Conservation (phyloP, 495 filamentous ascomycete species). For the Mycothermus thermophilus region DNA sequence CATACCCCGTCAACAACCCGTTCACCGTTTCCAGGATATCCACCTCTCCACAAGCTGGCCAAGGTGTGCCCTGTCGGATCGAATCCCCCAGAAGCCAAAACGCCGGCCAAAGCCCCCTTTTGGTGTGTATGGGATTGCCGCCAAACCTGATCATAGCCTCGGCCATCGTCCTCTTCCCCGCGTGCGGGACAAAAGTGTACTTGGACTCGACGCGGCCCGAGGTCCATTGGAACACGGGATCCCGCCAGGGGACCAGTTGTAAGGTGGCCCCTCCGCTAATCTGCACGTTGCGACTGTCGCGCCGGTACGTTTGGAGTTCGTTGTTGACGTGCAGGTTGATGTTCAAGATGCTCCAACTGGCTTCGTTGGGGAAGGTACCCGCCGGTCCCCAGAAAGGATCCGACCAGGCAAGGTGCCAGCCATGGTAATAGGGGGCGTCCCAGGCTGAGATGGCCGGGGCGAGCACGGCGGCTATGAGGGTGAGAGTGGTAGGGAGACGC, state of each 20-base stretch:
- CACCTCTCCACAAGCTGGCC: conserved; percentile 38
- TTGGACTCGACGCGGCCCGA: conserved; percentile 37
- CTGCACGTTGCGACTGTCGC: conserved; percentile 29
- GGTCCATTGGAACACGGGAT: conserved; percentile 33
- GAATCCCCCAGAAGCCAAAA: conserved; percentile 40
- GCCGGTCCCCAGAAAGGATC: conserved; percentile 25
- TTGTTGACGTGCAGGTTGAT: conserved; percentile 26
- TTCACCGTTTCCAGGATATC: conserved; percentile 41
- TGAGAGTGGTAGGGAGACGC: conserved; percentile 7
- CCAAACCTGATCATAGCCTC: conserved; percentile 32
- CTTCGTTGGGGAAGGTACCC: conserved; percentile 16
- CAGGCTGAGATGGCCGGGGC: conserved; percentile 15
- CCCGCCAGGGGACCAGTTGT: conserved; percentile 31
- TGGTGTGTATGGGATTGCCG: conserved; percentile 13
- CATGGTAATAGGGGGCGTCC: conserved; percentile 18
- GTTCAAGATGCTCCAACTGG: conserved; percentile 31
- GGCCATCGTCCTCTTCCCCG: conserved; percentile 27
- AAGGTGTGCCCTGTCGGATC: conserved; percentile 32
- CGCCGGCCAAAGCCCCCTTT: conserved; percentile 41
- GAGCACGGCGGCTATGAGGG: conserved; percentile 7
- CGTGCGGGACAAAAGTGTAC: conserved; percentile 25
- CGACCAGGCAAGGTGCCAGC: conserved; percentile 24
- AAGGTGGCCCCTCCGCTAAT: conserved; percentile 34
- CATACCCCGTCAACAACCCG: conserved; percentile 29
- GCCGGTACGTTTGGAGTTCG: conserved; percentile 31